Percentiles rank a stretch among this genome's conserved stretches.
Conservation (phyloP, 352 stramenopile genomes). For the Sclerospora graminicola region DNA sequence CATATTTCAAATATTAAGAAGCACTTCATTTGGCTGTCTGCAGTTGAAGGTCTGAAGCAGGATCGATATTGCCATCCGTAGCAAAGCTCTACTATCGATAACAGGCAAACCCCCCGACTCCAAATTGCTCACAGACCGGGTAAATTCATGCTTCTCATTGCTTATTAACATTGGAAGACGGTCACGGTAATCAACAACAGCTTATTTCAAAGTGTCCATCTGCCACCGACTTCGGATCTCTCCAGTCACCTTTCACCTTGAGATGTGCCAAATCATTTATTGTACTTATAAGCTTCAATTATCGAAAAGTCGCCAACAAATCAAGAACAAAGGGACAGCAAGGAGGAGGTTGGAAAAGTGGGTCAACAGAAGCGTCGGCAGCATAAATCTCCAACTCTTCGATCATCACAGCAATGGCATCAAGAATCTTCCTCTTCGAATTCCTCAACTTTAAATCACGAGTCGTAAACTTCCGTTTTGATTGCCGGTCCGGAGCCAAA, state of each 20-base stretch:
- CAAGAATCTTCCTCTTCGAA: conserved; percentile 40
- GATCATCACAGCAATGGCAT: conserved; percentile 47
- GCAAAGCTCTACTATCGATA: not conserved
- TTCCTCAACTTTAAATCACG: conserved; percentile 61
- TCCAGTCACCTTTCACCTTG: conserved; percentile 25
- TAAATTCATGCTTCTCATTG: conserved; percentile 63
- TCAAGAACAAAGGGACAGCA: conserved; percentile 45
- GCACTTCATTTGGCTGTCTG: conserved; percentile 1
- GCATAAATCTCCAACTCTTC: conserved; percentile 66
- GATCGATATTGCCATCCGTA: not conserved
- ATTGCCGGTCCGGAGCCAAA: conserved; percentile 55
- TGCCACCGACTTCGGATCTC: conserved; percentile 7
- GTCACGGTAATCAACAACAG: conserved; percentile 59
- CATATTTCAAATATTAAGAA: conserved; percentile 30
- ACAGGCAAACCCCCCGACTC: conserved; percentile 2
- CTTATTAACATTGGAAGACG: conserved; percentile 58
- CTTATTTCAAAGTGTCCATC: conserved; percentile 47
- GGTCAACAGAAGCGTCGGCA: conserved; percentile 29
- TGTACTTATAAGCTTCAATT: conserved; percentile 59
- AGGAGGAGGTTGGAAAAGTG: conserved; percentile 41
- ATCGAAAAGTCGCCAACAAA: conserved; percentile 56
- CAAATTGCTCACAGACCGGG: conserved; percentile 29
- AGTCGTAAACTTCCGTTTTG: conserved; percentile 64
- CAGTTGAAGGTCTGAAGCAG: conserved; percentile 1
- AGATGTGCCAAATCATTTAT: conserved; percentile 69